Conservation (phyloP, 169 alveolate genomes). For the Hammondia hammondi region DNA sequence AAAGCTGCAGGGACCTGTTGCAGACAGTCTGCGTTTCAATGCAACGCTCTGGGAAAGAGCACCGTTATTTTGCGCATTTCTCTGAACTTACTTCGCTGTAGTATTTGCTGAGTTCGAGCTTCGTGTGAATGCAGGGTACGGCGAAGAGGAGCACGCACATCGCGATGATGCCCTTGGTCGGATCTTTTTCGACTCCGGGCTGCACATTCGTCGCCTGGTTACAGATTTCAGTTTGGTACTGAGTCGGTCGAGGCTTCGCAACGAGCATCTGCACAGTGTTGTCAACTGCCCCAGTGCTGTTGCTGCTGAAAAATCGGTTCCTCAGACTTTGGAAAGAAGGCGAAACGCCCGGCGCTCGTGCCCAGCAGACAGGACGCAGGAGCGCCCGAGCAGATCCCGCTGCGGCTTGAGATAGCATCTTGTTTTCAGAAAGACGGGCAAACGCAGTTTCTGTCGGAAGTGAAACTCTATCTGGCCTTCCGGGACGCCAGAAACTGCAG, state of each 20-base stretch:
- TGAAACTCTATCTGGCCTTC: neutral
- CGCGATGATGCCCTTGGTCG: conserved; percentile 5
- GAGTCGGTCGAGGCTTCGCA: conserved; percentile 27
- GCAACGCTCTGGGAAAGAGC: too few relatives aligned
- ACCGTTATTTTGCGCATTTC: too few relatives aligned
- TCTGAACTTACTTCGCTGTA: neutral
- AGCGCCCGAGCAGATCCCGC: neutral
- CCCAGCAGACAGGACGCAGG: neutral
- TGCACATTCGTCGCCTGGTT: conserved; percentile 16
- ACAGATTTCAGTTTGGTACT: conserved; percentile 30
- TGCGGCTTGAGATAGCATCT: neutral
- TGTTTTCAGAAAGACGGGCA: neutral
- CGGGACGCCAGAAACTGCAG: neutral
- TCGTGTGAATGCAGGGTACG: conserved; percentile 33
- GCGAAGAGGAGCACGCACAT: neutral
- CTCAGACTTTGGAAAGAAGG: neutral
- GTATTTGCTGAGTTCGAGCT: conserved; percentile 1
- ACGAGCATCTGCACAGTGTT: conserved; percentile 19
- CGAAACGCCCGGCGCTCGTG: neutral
- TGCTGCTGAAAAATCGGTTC: conserved; percentile 18
- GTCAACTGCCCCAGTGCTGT: neutral
- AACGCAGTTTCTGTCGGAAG: neutral
- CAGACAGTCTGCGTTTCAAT: too few relatives aligned
- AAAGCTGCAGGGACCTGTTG: too few relatives aligned
- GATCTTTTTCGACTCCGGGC: conserved; percentile 29